Evolutionary conservation across 108 stramenopile genomes (phyloP).

Genomic region (Fragilaria crotonensis): DNA sequence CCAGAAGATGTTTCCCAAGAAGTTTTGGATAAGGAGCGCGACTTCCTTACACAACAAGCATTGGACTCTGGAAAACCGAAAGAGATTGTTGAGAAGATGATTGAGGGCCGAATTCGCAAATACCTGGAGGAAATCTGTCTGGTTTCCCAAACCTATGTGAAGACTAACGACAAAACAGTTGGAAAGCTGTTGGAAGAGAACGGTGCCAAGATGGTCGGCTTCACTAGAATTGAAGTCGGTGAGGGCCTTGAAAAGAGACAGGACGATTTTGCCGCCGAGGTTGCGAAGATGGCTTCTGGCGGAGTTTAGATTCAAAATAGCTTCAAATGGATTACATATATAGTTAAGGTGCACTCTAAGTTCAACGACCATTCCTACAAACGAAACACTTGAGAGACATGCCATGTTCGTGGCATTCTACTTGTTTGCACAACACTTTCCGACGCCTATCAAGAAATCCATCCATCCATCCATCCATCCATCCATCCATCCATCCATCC

Average conservation of each 20-base stretch:
- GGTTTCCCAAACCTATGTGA: constrained; percentile 75
- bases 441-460: too few species aligned
- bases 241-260: constrained; percentile 84
- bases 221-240: constrained; percentile 61
- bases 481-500: too few species aligned
- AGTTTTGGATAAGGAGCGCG: constrained; percentile 63
- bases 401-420: too few species aligned
- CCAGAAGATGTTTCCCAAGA: constrained; percentile 70
- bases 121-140: constrained; percentile 67
- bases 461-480: too few species aligned
- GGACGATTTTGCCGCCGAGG: constrained; percentile 73
- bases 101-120: constrained; percentile 73
- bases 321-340: too few species aligned
- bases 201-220: constrained; percentile 67
- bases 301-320: too few species aligned
- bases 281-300: constrained; percentile 71
- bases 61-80: constrained; percentile 69
- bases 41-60: constrained; percentile 54
- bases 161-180: constrained; percentile 67
- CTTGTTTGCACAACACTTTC: too few species aligned
- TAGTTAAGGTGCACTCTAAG: too few species aligned
- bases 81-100: constrained; percentile 78
- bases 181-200: constrained; percentile 64
- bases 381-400: too few species aligned
- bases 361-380: too few species aligned